Evolutionary conservation across 768 basidiomycete genomes (phyloP).

Genomic region (Cystobasidium tubakii): DNA sequence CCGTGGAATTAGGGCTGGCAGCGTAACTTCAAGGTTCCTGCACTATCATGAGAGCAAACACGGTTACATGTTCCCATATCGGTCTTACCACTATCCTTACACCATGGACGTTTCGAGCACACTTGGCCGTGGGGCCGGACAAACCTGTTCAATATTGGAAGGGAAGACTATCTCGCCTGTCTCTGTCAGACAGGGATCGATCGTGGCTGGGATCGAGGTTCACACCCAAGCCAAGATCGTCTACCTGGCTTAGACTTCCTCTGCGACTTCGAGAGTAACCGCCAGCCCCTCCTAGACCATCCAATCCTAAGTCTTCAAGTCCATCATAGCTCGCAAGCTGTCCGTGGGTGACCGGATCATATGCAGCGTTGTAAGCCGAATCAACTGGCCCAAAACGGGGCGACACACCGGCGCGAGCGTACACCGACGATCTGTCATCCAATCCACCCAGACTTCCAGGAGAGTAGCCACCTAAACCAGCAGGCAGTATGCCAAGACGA

Average conservation of each 20-base stretch:
- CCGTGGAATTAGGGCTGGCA: too few relatives aligned
- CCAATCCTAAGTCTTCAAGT: neutral
- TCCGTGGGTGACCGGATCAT: neutral
- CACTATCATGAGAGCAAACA: too few relatives aligned
- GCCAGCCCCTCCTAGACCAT: neutral
- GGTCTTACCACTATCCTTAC: too few relatives aligned
- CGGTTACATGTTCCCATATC: too few relatives aligned
- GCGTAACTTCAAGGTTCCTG: too few relatives aligned
- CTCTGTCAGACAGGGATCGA: neutral
- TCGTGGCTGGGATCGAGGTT: neutral
- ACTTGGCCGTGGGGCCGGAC: neutral
- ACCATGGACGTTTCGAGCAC: neutral
- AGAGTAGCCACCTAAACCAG: neutral
- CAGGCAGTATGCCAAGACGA: neutral
- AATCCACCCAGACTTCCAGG: neutral
- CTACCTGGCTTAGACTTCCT: neutral
- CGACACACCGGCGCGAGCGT: neutral
- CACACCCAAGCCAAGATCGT: neutral
- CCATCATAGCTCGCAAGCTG: neutral
- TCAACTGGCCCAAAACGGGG: neutral
- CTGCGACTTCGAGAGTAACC: neutral
- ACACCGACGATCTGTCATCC: neutral
- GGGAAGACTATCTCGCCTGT: slow-evolving; percentile 2
- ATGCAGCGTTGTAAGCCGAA: neutral
- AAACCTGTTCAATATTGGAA: neutral